phyloP scores from a whole-genome alignment of 2,329 filamentous ascomycete species.

The Harringtonia lauricola region DNA sequence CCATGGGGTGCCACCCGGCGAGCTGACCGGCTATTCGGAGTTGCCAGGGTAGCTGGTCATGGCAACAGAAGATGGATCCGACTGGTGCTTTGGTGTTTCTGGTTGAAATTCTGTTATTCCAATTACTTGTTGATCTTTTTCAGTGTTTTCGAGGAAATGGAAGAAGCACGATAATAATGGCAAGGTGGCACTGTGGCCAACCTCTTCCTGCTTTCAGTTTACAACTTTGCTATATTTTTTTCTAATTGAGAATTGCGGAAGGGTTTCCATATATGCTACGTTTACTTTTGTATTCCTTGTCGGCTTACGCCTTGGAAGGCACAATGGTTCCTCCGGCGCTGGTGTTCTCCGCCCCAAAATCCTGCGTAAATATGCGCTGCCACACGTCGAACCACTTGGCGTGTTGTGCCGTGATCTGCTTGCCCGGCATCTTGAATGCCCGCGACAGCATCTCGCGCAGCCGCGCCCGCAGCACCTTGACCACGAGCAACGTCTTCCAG shows the following conservation, averaged over 20 bases:
- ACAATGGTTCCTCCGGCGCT: not conserved
- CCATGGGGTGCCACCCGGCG: slow-evolving; percentile 3
- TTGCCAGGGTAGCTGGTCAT: slow-evolving; percentile 12
- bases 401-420: slow-evolving; percentile 52
- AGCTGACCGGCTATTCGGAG: slow-evolving; percentile 8
- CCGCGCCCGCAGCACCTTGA: slow-evolving; percentile 67
- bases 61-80: too few relatives aligned
- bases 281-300: too few relatives aligned
- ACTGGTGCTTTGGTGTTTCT: not conserved
- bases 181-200: too few relatives aligned
- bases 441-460: slow-evolving; percentile 65
- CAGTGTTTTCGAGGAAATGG: not conserved
- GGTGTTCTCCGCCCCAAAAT: slow-evolving; percentile 20
- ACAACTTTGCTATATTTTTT: too few relatives aligned
- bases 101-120: not conserved
- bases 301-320: too few relatives aligned
- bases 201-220: too few relatives aligned
- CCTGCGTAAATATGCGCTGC: slow-evolving; percentile 56
- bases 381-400: slow-evolving; percentile 65
- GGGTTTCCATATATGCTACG: too few relatives aligned
- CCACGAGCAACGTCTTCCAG: slow-evolving; percentile 84
- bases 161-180: too few relatives aligned
- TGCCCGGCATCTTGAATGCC: slow-evolving; percentile 58
- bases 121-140: not conserved
- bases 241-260: too few relatives aligned